phyloP scores from a whole-genome alignment of 306 rosid species.

The Notholithocarpus densiflorus region DNA sequence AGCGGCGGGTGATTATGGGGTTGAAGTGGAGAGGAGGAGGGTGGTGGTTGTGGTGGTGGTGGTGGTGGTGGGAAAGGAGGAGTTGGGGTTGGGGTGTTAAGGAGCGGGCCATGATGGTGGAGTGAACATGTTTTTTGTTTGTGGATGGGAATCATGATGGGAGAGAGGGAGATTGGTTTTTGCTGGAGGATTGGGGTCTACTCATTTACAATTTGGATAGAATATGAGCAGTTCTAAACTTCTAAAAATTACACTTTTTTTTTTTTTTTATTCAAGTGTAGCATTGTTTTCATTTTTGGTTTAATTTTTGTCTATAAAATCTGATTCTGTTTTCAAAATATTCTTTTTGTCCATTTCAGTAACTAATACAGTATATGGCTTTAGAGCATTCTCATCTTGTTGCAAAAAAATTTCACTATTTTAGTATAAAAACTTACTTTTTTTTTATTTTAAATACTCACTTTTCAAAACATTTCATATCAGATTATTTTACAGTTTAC shows the following conservation, averaged over 20 bases:
- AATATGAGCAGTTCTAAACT: not conserved
- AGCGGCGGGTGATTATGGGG: constrained; percentile 44
- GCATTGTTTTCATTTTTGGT: too few species aligned
- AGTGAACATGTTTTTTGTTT: not conserved
- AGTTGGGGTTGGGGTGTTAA: constrained; percentile 22
- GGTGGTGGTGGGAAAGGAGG: constrained; percentile 15
- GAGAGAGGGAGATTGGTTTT: not conserved
- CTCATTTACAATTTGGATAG: not conserved
- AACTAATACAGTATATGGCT: too few species aligned
- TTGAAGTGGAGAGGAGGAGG: constrained; percentile 2
- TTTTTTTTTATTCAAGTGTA: too few species aligned
- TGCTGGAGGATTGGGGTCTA: constrained; percentile 4
- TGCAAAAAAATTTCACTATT: rapidly evolving
- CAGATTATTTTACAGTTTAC: too few species aligned
- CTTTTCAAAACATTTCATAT: rapidly evolving
- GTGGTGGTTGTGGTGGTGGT: constrained; percentile 6
- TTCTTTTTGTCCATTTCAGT: too few species aligned
- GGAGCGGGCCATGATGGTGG: constrained; percentile 47
- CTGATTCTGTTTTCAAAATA: too few species aligned
- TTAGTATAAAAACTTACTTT: rapidly evolving
- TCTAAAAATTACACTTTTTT: too few species aligned
- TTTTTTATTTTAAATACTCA: too few species aligned
- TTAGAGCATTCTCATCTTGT: too few species aligned
- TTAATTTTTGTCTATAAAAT: too few species aligned
- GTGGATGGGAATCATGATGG: not conserved